Conservation (phyloP, 176 grass and related monocot species). For the Eragrostis curvula region DNA sequence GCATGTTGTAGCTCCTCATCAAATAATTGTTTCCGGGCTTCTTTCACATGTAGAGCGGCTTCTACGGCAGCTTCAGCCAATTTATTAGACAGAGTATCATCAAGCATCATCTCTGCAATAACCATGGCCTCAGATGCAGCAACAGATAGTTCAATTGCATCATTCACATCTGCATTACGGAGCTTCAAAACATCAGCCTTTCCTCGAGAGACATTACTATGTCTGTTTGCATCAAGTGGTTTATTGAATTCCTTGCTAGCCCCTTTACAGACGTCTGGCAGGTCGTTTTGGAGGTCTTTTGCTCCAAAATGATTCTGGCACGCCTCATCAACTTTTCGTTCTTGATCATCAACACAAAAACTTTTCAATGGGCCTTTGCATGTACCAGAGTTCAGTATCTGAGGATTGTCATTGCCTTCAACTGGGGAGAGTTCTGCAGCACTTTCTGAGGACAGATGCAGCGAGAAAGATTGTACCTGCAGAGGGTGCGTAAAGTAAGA, state of each 20-base stretch:
- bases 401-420: constrained; percentile 42
- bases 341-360: constrained; percentile 41
- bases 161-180: constrained; percentile 53
- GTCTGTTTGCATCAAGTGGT: constrained; percentile 35
- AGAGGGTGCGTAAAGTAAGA: constrained; percentile 10
- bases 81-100: constrained; percentile 40
- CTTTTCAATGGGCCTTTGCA: constrained; percentile 11
- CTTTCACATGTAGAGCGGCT: constrained; percentile 74
- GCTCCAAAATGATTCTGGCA: constrained; percentile 14
- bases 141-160: constrained; percentile 83
- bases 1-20: constrained; percentile 42
- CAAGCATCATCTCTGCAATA: constrained; percentile 67
- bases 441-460: constrained; percentile 74
- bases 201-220: constrained; percentile 27
- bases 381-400: constrained; percentile 39
- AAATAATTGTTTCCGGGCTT: constrained; percentile 63
- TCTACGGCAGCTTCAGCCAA: constrained; percentile 53
- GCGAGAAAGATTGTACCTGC: constrained; percentile 63
- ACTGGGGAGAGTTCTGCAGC: constrained; percentile 33
- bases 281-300: constrained; percentile 32
- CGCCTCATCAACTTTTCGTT: constrained; percentile 24
- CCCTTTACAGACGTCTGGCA: constrained; percentile 8
- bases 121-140: constrained; percentile 95
- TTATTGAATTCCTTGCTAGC: constrained; percentile 35
- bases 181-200: constrained; percentile 53